Base-by-base conservation (phyloP, 805 yeast genomes). In the Saccharomycopsis schoenii region DNA sequence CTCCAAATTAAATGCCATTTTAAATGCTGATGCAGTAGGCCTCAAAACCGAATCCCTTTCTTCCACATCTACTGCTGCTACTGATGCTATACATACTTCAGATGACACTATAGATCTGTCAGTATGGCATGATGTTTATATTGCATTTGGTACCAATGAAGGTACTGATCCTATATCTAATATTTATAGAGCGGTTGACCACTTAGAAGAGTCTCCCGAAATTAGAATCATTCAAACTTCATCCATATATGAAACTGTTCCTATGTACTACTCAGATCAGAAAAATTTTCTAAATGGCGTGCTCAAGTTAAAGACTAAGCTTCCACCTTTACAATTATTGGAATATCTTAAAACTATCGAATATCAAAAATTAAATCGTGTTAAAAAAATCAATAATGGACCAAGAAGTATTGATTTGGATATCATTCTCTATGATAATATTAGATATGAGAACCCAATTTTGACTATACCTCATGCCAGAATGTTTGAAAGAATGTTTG, bases 341-440 rank as follows among this genome's bases (percentile, higher is more conserved):
- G 70, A 70, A 21, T 72, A 77, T 9, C 72, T 92, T 61, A 93
- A 94, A 69, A 75, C 79, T 29, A 86, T 94, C 54, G 99, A 94
- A 71, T 89, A 89, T 67, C 76, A 83, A 8, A 80, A 79, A 14
- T 75, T 92, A 41, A 76, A 80, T 4, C 76, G 99, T 52, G 85
- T 85, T 24, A 94, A 94, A 70, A 74, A 83, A 52, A 79, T 89
- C 66, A 92, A 88, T 14, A 94, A 94, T 70, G 97, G 99, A 0
- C 99, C 99, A 9, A 77, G 99, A 61, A 75, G 89, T 12, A 88
- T 94, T 59, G 99, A 94, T 69, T 77, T 94, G 57, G 99, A 94
- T 72, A 89, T 94, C 14, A 66, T 93, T 14, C 73, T 93, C 24
- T 93, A 83, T 69, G 94, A 84, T 68, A 70, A 73, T 57, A 54